Evolutionary conservation across 2,329 filamentous ascomycete species (phyloP).

Genomic region (Verticillium nubilum): DNA sequence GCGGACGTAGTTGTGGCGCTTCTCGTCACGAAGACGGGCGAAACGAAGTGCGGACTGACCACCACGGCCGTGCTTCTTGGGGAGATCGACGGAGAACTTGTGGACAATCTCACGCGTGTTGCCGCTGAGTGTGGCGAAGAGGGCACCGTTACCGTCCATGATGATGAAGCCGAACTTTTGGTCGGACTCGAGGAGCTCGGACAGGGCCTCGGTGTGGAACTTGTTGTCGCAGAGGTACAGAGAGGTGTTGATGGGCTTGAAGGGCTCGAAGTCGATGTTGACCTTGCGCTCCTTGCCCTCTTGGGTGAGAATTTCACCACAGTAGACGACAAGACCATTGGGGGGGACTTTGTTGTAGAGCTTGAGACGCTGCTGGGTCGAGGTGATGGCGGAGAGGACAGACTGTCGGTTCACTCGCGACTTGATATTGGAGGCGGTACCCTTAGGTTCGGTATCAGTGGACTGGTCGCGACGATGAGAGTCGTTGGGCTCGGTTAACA

Average conservation of each 20-base stretch:
- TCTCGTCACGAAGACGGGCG: slow-evolving; percentile 97
- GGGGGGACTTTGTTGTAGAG: slow-evolving; percentile 98
- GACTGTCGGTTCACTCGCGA: slow-evolving; percentile 98
- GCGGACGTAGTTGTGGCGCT: slow-evolving; percentile 99
- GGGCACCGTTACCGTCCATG: slow-evolving; percentile 98
- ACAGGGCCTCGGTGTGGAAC: slow-evolving; percentile 96
- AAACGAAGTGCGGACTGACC: slow-evolving; percentile 99
- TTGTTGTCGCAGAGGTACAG: slow-evolving; percentile 99
- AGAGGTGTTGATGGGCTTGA: slow-evolving; percentile 99
- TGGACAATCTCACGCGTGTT: slow-evolving; percentile 96
- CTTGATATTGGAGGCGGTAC: slow-evolving; percentile 99
- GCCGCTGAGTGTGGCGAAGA: slow-evolving; percentile 94
- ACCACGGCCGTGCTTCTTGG: slow-evolving; percentile 99
- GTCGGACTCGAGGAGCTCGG: slow-evolving; percentile 95
- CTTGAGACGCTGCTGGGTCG: slow-evolving; percentile 97
- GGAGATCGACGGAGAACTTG: slow-evolving; percentile 97
- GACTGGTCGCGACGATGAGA: not conserved
- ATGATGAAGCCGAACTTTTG: slow-evolving; percentile 99
- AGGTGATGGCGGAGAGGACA: slow-evolving; percentile 95
- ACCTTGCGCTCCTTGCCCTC: slow-evolving; percentile 99
- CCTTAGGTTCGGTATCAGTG: slow-evolving; percentile 42
- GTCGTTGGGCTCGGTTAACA: slow-evolving; percentile 25
- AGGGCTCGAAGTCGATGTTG: slow-evolving; percentile 99
- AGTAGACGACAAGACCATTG: slow-evolving; percentile 97
- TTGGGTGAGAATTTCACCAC: slow-evolving; percentile 98